Conservation (phyloP, 2,329 filamentous ascomycete species). For the Fusarium haematococcum region DNA sequence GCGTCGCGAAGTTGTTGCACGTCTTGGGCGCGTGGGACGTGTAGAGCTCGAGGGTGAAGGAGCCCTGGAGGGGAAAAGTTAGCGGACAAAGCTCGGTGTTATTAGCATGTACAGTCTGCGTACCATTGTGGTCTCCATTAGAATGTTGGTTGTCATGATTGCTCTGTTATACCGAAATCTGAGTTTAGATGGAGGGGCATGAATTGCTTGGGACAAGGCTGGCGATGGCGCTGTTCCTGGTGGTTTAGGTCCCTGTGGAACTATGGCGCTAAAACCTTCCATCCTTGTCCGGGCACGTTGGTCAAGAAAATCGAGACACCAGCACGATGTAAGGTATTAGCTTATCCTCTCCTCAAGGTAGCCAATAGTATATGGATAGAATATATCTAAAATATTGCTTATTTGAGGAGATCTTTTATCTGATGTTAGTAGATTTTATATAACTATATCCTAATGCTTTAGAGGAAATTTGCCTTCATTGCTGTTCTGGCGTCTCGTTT, state of each 20-base stretch:
- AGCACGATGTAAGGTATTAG: too few relatives aligned
- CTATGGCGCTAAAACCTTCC: conserved; percentile 7
- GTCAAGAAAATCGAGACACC: too few relatives aligned
- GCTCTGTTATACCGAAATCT: background rate
- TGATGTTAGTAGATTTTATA: too few relatives aligned
- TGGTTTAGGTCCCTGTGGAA: conserved; percentile 3
- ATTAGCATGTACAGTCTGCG: too few relatives aligned
- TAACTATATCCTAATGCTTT: too few relatives aligned
- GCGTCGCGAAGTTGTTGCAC: conserved; percentile 87
- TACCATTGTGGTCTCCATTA: conserved; percentile 89
- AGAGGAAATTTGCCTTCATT: too few relatives aligned
- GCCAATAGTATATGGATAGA: too few relatives aligned
- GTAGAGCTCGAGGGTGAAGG: conserved; percentile 91
- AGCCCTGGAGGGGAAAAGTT: conserved; percentile 71
- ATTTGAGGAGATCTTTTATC: too few relatives aligned
- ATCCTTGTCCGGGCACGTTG: background rate
- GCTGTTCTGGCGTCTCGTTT: too few relatives aligned
- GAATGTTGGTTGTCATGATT: conserved; percentile 80
- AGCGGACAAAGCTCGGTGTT: background rate
- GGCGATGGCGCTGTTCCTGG: conserved; percentile 6
- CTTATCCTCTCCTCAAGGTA: too few relatives aligned
- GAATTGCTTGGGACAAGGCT: conserved; percentile 17
- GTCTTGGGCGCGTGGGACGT: conserved; percentile 87
- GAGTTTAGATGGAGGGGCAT: conserved; percentile 30
- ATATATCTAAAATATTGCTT: too few relatives aligned